Base-by-base conservation (phyloP, 306 rosid species). In the Comarum palustre region DNA sequence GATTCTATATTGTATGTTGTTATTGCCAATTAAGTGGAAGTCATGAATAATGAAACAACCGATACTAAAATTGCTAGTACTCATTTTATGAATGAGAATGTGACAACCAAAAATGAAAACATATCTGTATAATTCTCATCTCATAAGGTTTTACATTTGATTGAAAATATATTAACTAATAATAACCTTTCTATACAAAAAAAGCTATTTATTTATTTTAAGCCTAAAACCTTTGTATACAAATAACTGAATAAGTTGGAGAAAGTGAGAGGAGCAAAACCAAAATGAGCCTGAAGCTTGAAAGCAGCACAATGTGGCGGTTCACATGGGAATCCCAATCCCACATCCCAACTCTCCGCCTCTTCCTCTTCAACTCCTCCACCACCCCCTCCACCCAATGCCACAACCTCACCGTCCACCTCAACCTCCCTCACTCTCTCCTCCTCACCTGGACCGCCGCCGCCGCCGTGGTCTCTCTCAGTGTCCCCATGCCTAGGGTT, bases 281-380 rank as follows among this genome's bases (percentile, higher is more conserved):
- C 66, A 16, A 60, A 64, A 73, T 73, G 79, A 39, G 52, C 14
- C 1, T 9, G 47, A 71, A 52, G 60, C 50, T 38, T 51, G 36
- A 68, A 72, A 55, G 17, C 50, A 62, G 73, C 24, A 75, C 58
- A 59, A 77, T 58, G 80, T 91, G 97, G 98, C 90, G 83, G 54
- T 94, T 84, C 68, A 89, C 92, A 16, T 94, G 98, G 97, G 97
- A 91, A 84, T 81, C 95, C 6, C 98, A 89, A 72, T 88, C 96
- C 6, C 91, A 87, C 82, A 73, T 81, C 74, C 90, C 97, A 50
- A 91, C 82, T 29, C 90, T 94, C 34, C 93, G 97, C 6, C 68
- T 94, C 36, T 74, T 89, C 80, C 77, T 94, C 13, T 89, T 88
- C 73, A 76, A 87, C 59, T 69, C 84, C 4, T 17, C 38, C 81